Base-by-base conservation (phyloP, 2,329 filamentous ascomycete genomes). In the Emmonsiellopsis sp. region DNA sequence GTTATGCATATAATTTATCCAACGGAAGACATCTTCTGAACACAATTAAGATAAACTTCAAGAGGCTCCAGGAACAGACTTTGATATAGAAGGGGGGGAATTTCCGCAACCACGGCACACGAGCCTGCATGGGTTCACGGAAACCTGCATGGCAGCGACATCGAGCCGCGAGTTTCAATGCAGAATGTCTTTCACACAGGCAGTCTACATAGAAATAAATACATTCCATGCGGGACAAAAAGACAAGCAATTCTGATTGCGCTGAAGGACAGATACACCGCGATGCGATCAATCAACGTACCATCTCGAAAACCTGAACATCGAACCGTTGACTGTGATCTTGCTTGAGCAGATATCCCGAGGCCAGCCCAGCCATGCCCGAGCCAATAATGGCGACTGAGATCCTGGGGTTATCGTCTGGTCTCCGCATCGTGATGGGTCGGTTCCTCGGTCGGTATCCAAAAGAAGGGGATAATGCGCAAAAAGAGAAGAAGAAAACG, bases 301-400 rank as follows among this genome's bases (percentile, higher is more conserved):
- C 75, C 58, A 67, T 71, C 61, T 77, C 75, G 43, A 77, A 72
- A 6, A 77, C 55, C 48, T 67, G 66, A 31, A 77, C 74, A 9
- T 66, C 57, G 57, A 71, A 78, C 49, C 73, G 65, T 11, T 65
- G 56, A 53, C 65, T 55, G 1, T 54, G 52, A 61, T 78, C 75
- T 37, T 66, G 63, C 42, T 67, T 61, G 21, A 78, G 65, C 32
- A 78, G 63, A 59, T 75, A 71, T 13, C 73, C 74, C 7, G 68
- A 70, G n/a, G 71, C 68, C 51, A 78, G 63, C 10, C 76, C 75
- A 3, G 76, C 75, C 67, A 78, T 72, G 13, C 76, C 75, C 1
- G 74, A 73, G 50, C 76, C 75, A 32, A 78, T 64, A 36, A 78
- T 63, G 42, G 73, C 74, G 31, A 77, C 73, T 33, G 62, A 59